Evolutionary conservation across 805 yeast species (phyloP).

Genomic region (Barnettozyma botsteinii): DNA sequence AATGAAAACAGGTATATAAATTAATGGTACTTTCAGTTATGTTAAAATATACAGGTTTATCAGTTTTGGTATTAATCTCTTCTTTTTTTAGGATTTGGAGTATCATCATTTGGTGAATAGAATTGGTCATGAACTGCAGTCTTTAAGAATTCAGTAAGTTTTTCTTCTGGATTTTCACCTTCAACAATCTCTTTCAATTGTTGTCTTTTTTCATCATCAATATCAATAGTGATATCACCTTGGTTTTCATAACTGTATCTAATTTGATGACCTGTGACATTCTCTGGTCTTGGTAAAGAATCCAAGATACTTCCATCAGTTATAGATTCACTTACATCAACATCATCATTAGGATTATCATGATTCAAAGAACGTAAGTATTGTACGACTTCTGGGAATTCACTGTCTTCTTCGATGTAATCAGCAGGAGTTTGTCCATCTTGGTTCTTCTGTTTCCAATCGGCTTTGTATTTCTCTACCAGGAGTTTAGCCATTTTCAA

Average conservation of each 20-base stretch:
- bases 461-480: constrained; percentile 64
- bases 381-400: constrained; percentile 68
- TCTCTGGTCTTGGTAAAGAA: constrained; percentile 20
- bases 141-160: constrained; percentile 59
- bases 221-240: constrained; percentile 36
- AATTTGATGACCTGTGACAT: constrained; percentile 38
- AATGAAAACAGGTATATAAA: neutral
- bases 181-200: constrained; percentile 65
- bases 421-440: constrained; percentile 75
- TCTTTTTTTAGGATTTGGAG: constrained; percentile 33
- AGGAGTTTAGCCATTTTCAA: constrained; percentile 56
- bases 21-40: neutral
- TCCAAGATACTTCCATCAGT: constrained; percentile 8
- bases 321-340: too few relatives aligned
- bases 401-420: constrained; percentile 78
- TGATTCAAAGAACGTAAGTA: constrained; percentile 46
- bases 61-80: constrained; percentile 18
- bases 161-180: constrained; percentile 79
- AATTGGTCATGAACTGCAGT: constrained; percentile 59
- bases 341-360: constrained; percentile 25
- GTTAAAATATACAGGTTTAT: too few relatives aligned
- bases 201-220: constrained; percentile 50
- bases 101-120: constrained; percentile 16
- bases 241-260: constrained; percentile 52
- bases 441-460: constrained; percentile 52